phyloP scores from a whole-genome alignment of 2,329 filamentous ascomycete species.

The Intubia oerlemansii region DNA sequence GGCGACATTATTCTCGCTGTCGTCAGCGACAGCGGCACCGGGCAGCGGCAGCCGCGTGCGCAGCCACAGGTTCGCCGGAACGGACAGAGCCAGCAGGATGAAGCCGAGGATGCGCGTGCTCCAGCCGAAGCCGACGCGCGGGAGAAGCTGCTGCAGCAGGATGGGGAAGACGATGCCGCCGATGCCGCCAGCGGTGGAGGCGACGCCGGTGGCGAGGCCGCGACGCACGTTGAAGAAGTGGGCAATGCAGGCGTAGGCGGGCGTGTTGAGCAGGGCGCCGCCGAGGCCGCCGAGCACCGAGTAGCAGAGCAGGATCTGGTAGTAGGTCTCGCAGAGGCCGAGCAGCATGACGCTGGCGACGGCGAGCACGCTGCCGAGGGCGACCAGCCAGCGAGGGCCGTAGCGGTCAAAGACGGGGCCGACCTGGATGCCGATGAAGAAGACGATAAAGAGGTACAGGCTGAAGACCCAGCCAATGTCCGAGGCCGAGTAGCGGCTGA shows the following conservation, averaged over 20 bases:
- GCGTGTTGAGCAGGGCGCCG: slow-evolving; percentile 57
- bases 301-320: slow-evolving; percentile 63
- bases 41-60: slow-evolving; percentile 26
- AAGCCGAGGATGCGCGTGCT: slow-evolving; percentile 26
- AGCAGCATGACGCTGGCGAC: slow-evolving; percentile 42
- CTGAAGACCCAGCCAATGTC: slow-evolving; percentile 75
- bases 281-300: slow-evolving; percentile 52
- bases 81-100: slow-evolving; percentile 23
- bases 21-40: slow-evolving; percentile 23
- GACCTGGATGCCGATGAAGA: slow-evolving; percentile 64
- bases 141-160: slow-evolving; percentile 22
- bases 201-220: slow-evolving; percentile 61
- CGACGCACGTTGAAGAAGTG: slow-evolving; percentile 58
- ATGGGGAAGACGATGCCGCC: slow-evolving; percentile 45
- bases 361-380: slow-evolving; percentile 38
- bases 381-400: slow-evolving; percentile 47
- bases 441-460: slow-evolving; percentile 59
- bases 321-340: slow-evolving; percentile 50
- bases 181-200: slow-evolving; percentile 48
- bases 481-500: slow-evolving; percentile 42
- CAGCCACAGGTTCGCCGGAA: slow-evolving; percentile 25
- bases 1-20: slow-evolving; percentile 11
- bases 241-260: slow-evolving; percentile 50
- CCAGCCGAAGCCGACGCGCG: slow-evolving; percentile 25
- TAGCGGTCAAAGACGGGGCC: slow-evolving; percentile 64